Percentiles rank a stretch among this genome's conserved stretches.
Conservation (phyloP, 106 monocot genomes). For the Apostasia ramifera region DNA sequence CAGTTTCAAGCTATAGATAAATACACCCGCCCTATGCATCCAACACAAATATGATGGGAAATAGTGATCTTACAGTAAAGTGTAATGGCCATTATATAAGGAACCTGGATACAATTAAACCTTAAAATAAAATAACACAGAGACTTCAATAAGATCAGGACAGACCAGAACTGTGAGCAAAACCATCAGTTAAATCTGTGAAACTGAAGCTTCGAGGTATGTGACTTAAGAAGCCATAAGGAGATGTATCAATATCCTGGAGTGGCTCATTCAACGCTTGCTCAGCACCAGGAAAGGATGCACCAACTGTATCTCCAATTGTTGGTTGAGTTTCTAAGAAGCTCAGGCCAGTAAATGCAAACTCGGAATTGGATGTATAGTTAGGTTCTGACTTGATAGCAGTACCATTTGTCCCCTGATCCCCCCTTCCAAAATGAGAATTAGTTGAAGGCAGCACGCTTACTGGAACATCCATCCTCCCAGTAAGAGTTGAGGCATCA, state of each 20-base stretch:
- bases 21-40: no score
- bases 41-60: no score
- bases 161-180: slow-evolving; percentile 65
- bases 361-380: slow-evolving; percentile 57
- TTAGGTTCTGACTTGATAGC: slow-evolving; percentile 59
- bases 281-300: slow-evolving; percentile 61
- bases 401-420: slow-evolving; percentile 40
- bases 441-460: slow-evolving; percentile 40
- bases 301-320: slow-evolving; percentile 52
- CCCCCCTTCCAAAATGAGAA: slow-evolving; percentile 30
- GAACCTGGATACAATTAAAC: no score
- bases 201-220: slow-evolving; percentile 89
- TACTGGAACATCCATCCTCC: slow-evolving; percentile 36
- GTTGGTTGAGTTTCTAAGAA: slow-evolving; percentile 48
- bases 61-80: no score
- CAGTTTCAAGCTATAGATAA: no score
- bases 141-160: not conserved
- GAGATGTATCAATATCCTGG: slow-evolving; percentile 55
- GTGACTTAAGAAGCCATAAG: slow-evolving; percentile 77
- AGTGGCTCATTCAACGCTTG: slow-evolving; percentile 50
- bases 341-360: slow-evolving; percentile 37
- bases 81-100: no score
- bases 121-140: not conserved
- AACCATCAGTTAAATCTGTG: slow-evolving; percentile 86
- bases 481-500: slow-evolving; percentile 25